Evolutionary conservation across 1,139 yeast species (phyloP).

Genomic region (Geotrichum reessii): DNA sequence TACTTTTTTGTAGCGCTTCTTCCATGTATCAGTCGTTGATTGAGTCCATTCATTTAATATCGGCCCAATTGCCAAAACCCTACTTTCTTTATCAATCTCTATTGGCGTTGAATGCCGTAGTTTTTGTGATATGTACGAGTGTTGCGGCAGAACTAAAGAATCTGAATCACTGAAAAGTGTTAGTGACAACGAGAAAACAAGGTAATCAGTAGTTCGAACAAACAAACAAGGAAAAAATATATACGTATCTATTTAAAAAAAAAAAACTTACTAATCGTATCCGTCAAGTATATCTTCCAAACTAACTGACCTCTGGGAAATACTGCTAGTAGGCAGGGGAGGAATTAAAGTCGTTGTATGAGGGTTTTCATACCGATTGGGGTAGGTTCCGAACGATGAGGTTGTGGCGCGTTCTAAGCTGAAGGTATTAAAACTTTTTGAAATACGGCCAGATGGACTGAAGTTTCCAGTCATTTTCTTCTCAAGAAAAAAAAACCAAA

Average conservation of each 20-base stretch:
- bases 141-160: conserved; percentile 1
- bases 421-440: background rate
- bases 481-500: background rate
- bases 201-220: background rate
- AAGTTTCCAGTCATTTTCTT: background rate
- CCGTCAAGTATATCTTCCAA: background rate
- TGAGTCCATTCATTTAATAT: conserved; percentile 56
- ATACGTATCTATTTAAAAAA: background rate
- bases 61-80: conserved; percentile 54
- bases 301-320: background rate
- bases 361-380: background rate
- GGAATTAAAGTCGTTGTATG: background rate
- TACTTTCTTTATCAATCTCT: conserved; percentile 47
- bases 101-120: conserved; percentile 51
- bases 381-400: background rate
- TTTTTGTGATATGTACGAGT: conserved; percentile 58
- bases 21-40: conserved; percentile 4
- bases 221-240: background rate
- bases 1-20: conserved; percentile 3
- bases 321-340: background rate
- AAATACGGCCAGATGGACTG: background rate
- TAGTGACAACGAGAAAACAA: background rate
- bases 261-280: background rate
- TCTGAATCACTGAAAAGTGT: background rate
- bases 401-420: background rate